phyloP scores from a whole-genome alignment of 2,329 filamentous ascomycete species.

The Karstenula rhodostoma region DNA sequence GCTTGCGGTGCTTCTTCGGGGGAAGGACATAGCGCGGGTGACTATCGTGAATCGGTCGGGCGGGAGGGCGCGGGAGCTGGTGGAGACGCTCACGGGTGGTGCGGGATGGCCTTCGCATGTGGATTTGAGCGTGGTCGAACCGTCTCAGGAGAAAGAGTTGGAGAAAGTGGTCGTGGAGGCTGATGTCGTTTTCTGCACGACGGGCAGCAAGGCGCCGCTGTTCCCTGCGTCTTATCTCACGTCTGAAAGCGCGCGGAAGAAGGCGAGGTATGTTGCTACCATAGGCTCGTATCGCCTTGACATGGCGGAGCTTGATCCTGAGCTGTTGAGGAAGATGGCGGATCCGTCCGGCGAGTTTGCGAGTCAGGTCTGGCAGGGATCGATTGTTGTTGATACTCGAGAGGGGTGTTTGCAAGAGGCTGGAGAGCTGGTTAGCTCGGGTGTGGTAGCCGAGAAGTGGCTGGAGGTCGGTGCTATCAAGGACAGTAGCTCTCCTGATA shows the following conservation, averaged over 20 bases:
- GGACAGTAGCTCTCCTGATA: slow-evolving; percentile 33
- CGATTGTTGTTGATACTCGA: slow-evolving; percentile 33
- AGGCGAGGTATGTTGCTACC: slow-evolving; percentile 33
- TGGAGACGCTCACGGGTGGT: slow-evolving; percentile 2
- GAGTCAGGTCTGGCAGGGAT: slow-evolving; percentile 14
- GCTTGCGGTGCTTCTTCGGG: slow-evolving; percentile 51
- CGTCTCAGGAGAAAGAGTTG: slow-evolving; percentile 19
- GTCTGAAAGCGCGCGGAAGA: slow-evolving; percentile 8
- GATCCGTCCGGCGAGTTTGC: slow-evolving; percentile 1
- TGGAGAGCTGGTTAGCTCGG: neutral
- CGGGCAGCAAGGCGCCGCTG: slow-evolving; percentile 55
- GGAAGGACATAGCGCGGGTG: slow-evolving; percentile 42
- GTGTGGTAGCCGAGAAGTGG: slow-evolving; percentile 35
- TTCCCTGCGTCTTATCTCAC: slow-evolving; percentile 43
- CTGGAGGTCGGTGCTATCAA: slow-evolving; percentile 59
- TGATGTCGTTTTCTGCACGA: slow-evolving; percentile 61
- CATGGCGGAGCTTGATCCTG: slow-evolving; percentile 60
- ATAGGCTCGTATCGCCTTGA: slow-evolving; percentile 44
- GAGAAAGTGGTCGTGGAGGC: slow-evolving; percentile 40
- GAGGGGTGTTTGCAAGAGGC: slow-evolving; percentile 51
- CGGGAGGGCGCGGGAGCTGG: slow-evolving; percentile 20
- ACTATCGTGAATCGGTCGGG: slow-evolving; percentile 35
- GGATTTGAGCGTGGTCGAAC: neutral
- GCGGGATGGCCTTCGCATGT: neutral
- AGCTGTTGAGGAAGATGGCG: slow-evolving; percentile 44